These are phyloP conservation scores for Hanseniaspora lindneri DNA, from an alignment of 805 yeast species.

Conservation along the genomic window DNA sequence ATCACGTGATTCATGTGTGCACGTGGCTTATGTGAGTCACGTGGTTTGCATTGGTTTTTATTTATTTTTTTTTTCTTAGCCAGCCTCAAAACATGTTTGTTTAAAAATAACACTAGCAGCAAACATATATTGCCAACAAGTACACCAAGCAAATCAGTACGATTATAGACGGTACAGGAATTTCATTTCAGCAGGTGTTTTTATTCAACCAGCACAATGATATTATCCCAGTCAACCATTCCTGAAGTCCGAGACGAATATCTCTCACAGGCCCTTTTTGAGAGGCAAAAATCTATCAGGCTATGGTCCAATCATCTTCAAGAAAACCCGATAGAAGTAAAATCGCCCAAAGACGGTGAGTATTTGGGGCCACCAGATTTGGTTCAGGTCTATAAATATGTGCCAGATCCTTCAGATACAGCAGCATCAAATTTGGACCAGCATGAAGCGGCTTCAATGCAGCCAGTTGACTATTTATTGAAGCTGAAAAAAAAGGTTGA, in stretches of 20 bases:
- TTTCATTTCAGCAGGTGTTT: too few species aligned
- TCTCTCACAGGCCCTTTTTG: slow-evolving; percentile 48
- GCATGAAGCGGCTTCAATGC: not conserved
- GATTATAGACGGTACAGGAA: too few species aligned
- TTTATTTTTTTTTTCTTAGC: too few species aligned
- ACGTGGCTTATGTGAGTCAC: too few species aligned
- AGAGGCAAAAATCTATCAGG: slow-evolving; percentile 41
- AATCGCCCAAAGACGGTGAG: slow-evolving; percentile 6
- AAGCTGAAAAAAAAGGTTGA: slow-evolving; percentile 23
- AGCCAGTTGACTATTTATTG: slow-evolving; percentile 4
- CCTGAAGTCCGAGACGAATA: slow-evolving; percentile 54
- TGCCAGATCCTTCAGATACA: slow-evolving; percentile 22
- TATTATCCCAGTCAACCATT: slow-evolving; percentile 46
- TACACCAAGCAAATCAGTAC: too few species aligned
- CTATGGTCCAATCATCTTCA: slow-evolving; percentile 36
- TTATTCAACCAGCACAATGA: slow-evolving; percentile 19
- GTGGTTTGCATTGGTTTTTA: too few species aligned
- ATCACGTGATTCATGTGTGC: too few species aligned
- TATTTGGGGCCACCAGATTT: slow-evolving; percentile 58
- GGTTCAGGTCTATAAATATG: slow-evolving; percentile 32
- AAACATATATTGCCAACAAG: too few species aligned
- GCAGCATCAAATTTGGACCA: not conserved
- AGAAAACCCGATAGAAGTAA: slow-evolving; percentile 31
- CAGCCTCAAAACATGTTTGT: too few species aligned
- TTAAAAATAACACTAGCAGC: too few species aligned